Evolutionary conservation across 2,329 filamentous ascomycete genomes (phyloP), one percentile per base, ranked within the genome.

Genomic region (Penicillium hesseltinei): DNA sequence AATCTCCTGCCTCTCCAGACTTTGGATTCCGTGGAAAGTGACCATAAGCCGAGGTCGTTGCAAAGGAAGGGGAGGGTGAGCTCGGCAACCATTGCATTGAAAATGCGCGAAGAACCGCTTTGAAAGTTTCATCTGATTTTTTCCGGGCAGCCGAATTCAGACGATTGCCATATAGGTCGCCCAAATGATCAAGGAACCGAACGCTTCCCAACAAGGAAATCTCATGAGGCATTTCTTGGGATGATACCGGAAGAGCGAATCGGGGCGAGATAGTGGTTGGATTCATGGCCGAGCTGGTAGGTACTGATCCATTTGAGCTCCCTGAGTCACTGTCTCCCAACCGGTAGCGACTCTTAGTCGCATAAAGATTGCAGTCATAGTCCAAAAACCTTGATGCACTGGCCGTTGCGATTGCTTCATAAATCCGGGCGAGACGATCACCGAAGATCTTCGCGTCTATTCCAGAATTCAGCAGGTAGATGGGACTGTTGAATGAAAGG

Each of bases 141-240:
- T 31, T 62, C 35, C 55, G 56, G 2, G 56, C 59, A 21, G 38
- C 17, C 3, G 23, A 27, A 10, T 45, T 58, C 17, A 66, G 27
- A 10, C 51, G 51, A 31, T 68, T 68, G 7, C 62, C 64, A 25
- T 66, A 69, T 1, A 69, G 52, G 15, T 58, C 57, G 33, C 59
- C 57, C 27, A 69, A 65, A 55, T 69, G 65, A 42, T 69, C 66
- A 13, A 69, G 51, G 13, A 68, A 69, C 7, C 60, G 60, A 19
- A 62, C 51, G 25, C 61, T 61, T 5, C 66, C 66, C 2, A 63
- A 21, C 11, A 66, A 23, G 10, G 62, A 65, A n/a, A 66, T 60
- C 6, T 47, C 38, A 4, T 58, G 33, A 2, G 15, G 17, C 4
- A 23, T 35, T 42, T 33, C 35, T 15, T 39, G 9, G 9, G 29